These are phyloP conservation scores for Fistulifera pelliculosa DNA, from an alignment of 108 stramenopile species.

Conservation along the genomic window DNA sequence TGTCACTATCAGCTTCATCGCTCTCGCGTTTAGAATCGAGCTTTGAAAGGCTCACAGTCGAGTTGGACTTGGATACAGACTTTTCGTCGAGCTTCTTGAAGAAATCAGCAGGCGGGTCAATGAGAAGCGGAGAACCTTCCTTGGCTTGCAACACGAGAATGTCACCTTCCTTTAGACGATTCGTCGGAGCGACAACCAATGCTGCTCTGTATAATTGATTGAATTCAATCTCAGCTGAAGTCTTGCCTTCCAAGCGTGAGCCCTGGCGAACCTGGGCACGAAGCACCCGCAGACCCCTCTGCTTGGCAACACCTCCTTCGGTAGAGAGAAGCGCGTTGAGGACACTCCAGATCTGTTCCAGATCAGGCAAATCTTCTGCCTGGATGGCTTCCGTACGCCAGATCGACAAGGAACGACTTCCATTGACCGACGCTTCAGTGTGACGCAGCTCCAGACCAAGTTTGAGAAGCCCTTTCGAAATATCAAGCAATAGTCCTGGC, in stretches of 20 bases:
- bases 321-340: conserved; percentile 34
- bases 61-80: too few species aligned
- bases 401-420: conserved; percentile 52
- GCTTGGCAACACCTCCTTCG: conserved; percentile 39
- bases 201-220: conserved; percentile 55
- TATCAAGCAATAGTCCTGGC: conserved; percentile 56
- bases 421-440: conserved; percentile 69
- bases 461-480: conserved; percentile 50
- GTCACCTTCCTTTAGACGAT: conserved; percentile 50
- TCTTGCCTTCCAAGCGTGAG: conserved; percentile 51
- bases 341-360: conserved; percentile 43
- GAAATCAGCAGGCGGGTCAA: conserved; percentile 47
- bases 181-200: conserved; percentile 57
- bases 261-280: conserved; percentile 44
- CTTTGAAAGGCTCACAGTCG: too few species aligned
- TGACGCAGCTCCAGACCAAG: conserved; percentile 53
- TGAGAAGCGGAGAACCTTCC: conserved; percentile 63
- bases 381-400: conserved; percentile 72
- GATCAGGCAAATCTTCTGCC: conserved; percentile 24
- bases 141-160: conserved; percentile 56
- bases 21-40: too few species aligned
- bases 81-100: conserved; percentile 18
- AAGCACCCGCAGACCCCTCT: conserved; percentile 57
- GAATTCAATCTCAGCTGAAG: conserved; percentile 44
- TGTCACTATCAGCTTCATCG: conserved; percentile 7